phyloP scores from a whole-genome alignment of 306 rosid genomes.

The Sicyos edulis region DNA sequence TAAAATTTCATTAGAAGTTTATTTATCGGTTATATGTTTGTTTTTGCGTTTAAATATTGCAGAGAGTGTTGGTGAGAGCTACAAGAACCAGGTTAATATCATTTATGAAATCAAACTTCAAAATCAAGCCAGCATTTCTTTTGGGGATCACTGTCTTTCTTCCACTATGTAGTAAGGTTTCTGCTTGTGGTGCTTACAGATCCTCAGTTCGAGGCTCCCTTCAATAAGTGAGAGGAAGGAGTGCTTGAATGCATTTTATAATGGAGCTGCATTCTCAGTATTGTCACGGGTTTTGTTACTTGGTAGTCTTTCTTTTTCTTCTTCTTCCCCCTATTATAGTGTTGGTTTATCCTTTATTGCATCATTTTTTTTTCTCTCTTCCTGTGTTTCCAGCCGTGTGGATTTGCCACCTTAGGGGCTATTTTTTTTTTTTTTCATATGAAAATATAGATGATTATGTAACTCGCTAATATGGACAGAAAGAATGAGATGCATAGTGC shows the following conservation, averaged over 20 bases:
- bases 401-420: not conserved
- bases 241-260: constrained; percentile 63
- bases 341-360: not conserved
- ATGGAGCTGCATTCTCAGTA: constrained; percentile 62
- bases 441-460: not conserved
- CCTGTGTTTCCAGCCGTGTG: not conserved
- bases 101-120: constrained; percentile 20
- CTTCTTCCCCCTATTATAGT: not conserved
- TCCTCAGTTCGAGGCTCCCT: constrained; percentile 36
- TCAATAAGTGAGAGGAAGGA: constrained; percentile 47
- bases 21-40: constrained; percentile 10
- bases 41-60: constrained; percentile 22
- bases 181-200: constrained; percentile 32
- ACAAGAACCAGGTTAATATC: constrained; percentile 58
- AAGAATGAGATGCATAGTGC: too few relatives aligned
- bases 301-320: constrained; percentile 39
- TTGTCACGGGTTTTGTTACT: constrained; percentile 61
- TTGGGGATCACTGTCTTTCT: constrained; percentile 9
- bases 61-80: constrained; percentile 54
- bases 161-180: constrained; percentile 10
- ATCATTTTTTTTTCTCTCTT: not conserved
- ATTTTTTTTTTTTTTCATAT: not conserved
- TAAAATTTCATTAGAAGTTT: constrained; percentile 1
- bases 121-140: constrained; percentile 13
- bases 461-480: not conserved